These are phyloP conservation scores for Neopestalotiopsis sp. DNA, from an alignment of 2,329 filamentous ascomycete genomes.

Conservation along the genomic window DNA sequence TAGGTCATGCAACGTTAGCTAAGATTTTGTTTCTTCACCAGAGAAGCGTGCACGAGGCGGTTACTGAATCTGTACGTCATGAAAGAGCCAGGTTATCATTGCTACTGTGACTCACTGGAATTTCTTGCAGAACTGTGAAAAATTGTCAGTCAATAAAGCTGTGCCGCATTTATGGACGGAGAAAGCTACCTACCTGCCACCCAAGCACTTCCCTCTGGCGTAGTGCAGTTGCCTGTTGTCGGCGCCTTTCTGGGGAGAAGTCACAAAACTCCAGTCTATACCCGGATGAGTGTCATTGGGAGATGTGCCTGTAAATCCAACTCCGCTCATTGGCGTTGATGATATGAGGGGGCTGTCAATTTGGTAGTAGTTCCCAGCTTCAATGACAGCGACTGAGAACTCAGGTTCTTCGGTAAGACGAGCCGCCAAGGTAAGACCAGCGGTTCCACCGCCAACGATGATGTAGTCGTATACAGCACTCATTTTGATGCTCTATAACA, in stretches of 20 bases:
- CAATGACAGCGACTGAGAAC: slow-evolving; percentile 21
- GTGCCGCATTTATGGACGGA: slow-evolving; percentile 37
- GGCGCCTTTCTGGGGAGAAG: slow-evolving; percentile 25
- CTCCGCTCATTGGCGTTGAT: slow-evolving; percentile 26
- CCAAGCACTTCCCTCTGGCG: slow-evolving; percentile 36
- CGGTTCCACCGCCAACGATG: slow-evolving; percentile 22
- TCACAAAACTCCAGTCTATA: slow-evolving; percentile 32
- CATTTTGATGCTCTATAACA: not conserved
- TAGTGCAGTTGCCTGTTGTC: slow-evolving; percentile 28
- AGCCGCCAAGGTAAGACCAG: slow-evolving; percentile 18
- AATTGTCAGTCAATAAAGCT: slow-evolving; percentile 26
- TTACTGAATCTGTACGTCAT: slow-evolving; percentile 21
- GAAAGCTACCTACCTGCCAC: slow-evolving; percentile 25
- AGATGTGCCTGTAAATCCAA: slow-evolving; percentile 23
- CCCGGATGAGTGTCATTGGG: slow-evolving; percentile 19
- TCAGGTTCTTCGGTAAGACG: slow-evolving; percentile 18
- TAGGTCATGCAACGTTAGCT: not conserved
- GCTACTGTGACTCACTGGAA: not conserved
- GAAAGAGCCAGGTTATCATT: not conserved
- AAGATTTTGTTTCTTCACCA: not conserved
- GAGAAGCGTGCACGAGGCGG: too few species aligned
- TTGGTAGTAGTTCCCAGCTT: slow-evolving; percentile 23
- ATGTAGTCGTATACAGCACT: slow-evolving; percentile 19
- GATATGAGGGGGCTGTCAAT: slow-evolving; percentile 21
- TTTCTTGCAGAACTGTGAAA: not conserved